These are phyloP conservation scores for Alternaria infectoria DNA, from an alignment of 2,329 filamentous ascomycete species.

Conservation along the genomic window DNA sequence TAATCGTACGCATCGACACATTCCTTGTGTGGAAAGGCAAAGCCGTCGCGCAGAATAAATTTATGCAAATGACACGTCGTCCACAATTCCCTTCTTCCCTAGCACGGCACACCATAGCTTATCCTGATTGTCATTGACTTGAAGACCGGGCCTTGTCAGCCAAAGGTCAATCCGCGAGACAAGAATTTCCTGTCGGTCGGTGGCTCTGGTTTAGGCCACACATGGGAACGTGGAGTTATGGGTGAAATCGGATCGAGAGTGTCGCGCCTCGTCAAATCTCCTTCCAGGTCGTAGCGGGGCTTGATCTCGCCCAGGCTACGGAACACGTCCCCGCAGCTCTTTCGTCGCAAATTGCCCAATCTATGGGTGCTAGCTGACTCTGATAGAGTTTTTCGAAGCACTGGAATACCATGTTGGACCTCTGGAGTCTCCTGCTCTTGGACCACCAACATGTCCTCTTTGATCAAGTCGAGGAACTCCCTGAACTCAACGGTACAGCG, in stretches of 20 bases:
- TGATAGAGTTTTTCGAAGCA: not conserved
- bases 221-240: not conserved
- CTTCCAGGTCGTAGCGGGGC: not conserved
- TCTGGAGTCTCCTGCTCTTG: not conserved
- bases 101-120: no score
- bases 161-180: no score
- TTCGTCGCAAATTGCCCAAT: not conserved
- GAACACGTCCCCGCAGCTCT: not conserved
- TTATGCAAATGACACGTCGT: no score
- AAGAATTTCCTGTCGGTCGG: no score
- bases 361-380: not conserved
- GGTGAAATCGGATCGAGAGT: not conserved
- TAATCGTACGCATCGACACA: no score
- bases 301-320: not conserved
- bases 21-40: no score
- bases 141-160: no score
- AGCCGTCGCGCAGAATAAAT: no score
- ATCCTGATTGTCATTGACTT: no score
- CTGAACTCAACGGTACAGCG: not conserved
- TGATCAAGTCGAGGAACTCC: not conserved
- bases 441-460: conserved; percentile 1
- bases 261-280: not conserved
- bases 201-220: not conserved
- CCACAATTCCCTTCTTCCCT: no score
- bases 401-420: not conserved